Percentiles rank a stretch among this genome's conserved stretches.
Conservation (phyloP, 805 yeast species). For the Jamesozyma spencerorum region DNA sequence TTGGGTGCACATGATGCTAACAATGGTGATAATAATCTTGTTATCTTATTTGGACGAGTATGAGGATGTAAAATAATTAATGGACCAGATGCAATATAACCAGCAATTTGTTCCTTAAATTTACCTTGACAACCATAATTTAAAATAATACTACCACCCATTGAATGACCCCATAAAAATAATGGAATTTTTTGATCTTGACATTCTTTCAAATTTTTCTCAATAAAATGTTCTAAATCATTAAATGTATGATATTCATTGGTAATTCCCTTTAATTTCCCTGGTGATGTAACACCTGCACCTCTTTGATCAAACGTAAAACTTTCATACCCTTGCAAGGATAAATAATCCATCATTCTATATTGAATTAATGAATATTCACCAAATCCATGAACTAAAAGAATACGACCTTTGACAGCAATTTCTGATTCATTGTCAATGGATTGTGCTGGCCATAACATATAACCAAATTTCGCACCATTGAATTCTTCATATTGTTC, state of each 20-base stretch:
- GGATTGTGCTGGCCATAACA: conserved; percentile 19
- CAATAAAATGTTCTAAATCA: conserved; percentile 48
- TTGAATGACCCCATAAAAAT: conserved; percentile 58
- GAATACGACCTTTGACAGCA: conserved; percentile 40
- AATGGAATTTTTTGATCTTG: conserved; percentile 26
- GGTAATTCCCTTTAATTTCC: conserved; percentile 45
- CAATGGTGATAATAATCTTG: conserved; percentile 36
- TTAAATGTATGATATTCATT: conserved; percentile 46
- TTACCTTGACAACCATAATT: conserved; percentile 54
- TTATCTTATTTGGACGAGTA: conserved; percentile 42
- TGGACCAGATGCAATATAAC: conserved; percentile 50
- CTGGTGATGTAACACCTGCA: conserved; percentile 55
- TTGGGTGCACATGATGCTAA: conserved; percentile 38
- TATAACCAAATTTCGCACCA: conserved; percentile 25
- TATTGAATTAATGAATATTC: conserved; percentile 46
- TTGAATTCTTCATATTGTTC: conserved; percentile 19
- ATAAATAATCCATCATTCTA: conserved; percentile 45
- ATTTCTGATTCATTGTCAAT: too few species aligned
- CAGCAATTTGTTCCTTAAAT: conserved; percentile 37
- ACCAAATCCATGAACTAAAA: conserved; percentile 65
- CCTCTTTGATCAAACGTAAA: conserved; percentile 72
- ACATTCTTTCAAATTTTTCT: conserved; percentile 17
- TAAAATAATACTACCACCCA: conserved; percentile 71
- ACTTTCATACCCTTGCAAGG: conserved; percentile 48
- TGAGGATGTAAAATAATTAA: conserved; percentile 48